A percentile compares a stretch with the other conserved stretches of the same genome.
These are phyloP conservation scores for Alternaria incomplexa DNA, from an alignment of 2,329 filamentous ascomycete species.

Conservation along the genomic window DNA sequence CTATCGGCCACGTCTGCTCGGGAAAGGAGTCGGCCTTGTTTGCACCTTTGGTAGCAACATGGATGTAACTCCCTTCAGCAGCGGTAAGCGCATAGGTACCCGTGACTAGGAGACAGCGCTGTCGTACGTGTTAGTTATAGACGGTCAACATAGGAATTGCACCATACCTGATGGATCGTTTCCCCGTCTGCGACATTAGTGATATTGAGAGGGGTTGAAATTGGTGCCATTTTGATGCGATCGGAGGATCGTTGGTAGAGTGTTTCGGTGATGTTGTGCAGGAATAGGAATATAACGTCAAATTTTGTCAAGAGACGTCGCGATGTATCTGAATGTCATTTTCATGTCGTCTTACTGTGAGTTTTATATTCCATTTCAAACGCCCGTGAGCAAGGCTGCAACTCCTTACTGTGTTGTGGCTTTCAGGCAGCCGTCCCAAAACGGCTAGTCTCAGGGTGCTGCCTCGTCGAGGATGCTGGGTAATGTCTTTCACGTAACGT, in stretches of 20 bases:
- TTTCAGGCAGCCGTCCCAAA: not conserved
- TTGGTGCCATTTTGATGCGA: constrained; percentile 5
- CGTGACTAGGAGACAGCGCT: constrained; percentile 39
- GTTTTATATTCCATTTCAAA: not conserved
- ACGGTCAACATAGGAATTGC: no score
- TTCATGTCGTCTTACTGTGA: not conserved
- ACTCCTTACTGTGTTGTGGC: not conserved
- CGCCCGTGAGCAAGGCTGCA: not conserved
- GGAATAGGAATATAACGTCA: not conserved
- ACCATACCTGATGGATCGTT: constrained; percentile 32
- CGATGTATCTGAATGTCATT: not conserved
- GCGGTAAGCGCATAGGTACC: constrained; percentile 26
- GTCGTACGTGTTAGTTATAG: not conserved
- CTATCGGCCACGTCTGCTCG: constrained; percentile 43
- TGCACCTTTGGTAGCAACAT: constrained; percentile 22
- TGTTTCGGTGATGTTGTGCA: not conserved
- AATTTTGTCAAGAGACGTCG: not conserved
- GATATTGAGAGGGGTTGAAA: constrained; percentile 7
- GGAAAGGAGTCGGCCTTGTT: constrained; percentile 30
- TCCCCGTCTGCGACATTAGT: constrained; percentile 37
- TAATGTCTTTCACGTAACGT: not conserved
- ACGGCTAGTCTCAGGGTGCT: not conserved
- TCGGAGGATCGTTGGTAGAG: not conserved
- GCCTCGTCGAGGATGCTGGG: not conserved
- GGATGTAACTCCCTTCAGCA: constrained; percentile 28